A percentile compares a stretch with the other conserved stretches of the same genome.
phyloP scores from a whole-genome alignment of 495 filamentous ascomycete species.

The Lasiosphaeria hispida region DNA sequence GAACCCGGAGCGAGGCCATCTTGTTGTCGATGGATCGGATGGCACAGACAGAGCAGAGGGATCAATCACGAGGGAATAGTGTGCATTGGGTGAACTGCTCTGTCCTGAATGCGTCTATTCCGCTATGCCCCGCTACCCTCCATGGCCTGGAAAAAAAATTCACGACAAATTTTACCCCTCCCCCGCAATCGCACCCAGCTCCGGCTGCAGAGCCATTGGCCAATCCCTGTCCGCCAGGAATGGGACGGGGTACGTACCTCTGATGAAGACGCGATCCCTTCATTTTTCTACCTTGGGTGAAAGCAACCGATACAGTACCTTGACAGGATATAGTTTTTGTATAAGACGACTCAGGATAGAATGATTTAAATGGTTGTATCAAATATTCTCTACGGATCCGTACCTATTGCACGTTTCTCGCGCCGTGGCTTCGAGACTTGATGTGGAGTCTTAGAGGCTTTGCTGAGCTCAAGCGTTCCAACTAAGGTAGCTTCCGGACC shows the following conservation, averaged over 20 bases:
- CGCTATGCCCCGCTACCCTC: background rate
- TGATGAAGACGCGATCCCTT: background rate
- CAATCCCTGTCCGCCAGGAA: slow-evolving; percentile 13
- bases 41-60: background rate
- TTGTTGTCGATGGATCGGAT: background rate
- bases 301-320: too few relatives aligned
- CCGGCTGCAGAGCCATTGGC: slow-evolving; percentile 4
- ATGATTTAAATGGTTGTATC: too few relatives aligned
- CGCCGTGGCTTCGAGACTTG: too few relatives aligned
- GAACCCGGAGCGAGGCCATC: slow-evolving; percentile 52
- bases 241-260: slow-evolving; percentile 18
- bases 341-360: too few relatives aligned
- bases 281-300: too few relatives aligned
- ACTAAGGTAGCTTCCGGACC: too few relatives aligned
- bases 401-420: too few relatives aligned
- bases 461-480: too few relatives aligned
- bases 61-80: too few relatives aligned
- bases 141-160: slow-evolving; percentile 21
- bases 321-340: too few relatives aligned
- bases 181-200: slow-evolving; percentile 27
- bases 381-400: too few relatives aligned
- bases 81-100: background rate
- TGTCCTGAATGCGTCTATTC: background rate
- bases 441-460: too few relatives aligned
- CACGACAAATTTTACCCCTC: slow-evolving; percentile 33